A percentile compares a stretch with the other conserved stretches of the same genome.
Conservation (phyloP, 2,329 filamentous ascomycete species). For the Botrytis fragariae region DNA sequence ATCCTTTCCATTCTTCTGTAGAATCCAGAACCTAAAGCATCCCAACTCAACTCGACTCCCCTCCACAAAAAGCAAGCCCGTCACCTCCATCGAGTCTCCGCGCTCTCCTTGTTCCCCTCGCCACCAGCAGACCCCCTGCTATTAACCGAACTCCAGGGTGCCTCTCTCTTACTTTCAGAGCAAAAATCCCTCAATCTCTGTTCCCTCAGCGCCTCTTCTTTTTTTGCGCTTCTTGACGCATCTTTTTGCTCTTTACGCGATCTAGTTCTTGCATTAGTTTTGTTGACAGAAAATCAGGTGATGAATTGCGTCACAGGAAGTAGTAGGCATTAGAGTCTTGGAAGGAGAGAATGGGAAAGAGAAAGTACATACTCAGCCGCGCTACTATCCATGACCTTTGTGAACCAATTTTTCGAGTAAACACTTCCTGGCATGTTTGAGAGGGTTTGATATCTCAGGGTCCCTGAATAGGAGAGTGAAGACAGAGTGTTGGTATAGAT, state of each 20-base stretch:
- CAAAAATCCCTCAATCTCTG: not conserved
- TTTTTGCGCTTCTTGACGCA: not conserved
- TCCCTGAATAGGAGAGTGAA: not conserved
- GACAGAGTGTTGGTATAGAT: accelerated
- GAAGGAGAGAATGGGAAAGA: not conserved
- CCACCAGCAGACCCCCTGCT: not conserved
- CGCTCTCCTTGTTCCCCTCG: not conserved
- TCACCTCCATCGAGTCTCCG: not conserved
- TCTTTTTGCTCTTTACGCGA: not conserved
- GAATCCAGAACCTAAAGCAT: no score
- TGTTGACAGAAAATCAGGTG: no score
- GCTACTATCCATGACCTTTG: not conserved
- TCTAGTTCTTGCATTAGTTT: no score
- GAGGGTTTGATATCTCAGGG: not conserved
- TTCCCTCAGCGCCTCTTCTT: not conserved
- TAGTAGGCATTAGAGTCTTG: accelerated
- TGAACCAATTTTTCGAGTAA: not conserved
- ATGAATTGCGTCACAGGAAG: not conserved
- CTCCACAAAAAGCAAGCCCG: not conserved
- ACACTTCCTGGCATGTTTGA: not conserved
- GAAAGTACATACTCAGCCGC: not conserved
- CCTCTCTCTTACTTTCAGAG: not conserved
- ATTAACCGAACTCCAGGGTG: not conserved
- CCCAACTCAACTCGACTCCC: not conserved
- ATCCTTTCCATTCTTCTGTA: no score